Evolutionary conservation across 2,329 filamentous ascomycete genomes (phyloP).

Genomic region (Aspergillus piperis): DNA sequence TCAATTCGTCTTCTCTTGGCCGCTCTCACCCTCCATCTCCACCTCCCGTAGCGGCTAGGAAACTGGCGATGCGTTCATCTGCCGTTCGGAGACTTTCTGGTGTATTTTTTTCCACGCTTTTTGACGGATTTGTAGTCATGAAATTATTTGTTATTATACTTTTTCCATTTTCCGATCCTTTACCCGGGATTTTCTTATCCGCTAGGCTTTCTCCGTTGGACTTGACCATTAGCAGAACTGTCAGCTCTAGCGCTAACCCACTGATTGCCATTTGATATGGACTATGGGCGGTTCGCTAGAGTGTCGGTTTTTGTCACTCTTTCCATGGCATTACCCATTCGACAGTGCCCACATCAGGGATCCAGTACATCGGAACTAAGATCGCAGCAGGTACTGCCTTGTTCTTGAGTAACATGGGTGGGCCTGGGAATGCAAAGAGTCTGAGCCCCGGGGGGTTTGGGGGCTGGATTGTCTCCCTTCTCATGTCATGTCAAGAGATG

Average conservation of each 20-base stretch:
- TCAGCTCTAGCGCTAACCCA: conserved; percentile 24
- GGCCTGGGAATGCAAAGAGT: conserved; percentile 29
- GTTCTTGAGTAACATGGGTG: conserved; percentile 20
- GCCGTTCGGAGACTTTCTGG: conserved; percentile 11
- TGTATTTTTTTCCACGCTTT: conserved; percentile 1
- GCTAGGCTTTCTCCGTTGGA: background rate
- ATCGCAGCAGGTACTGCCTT: conserved; percentile 21
- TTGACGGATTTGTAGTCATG: background rate
- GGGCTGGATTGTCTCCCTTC: conserved; percentile 30
- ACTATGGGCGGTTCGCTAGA: conserved; percentile 18
- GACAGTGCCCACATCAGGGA: conserved; percentile 23
- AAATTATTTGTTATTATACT: background rate
- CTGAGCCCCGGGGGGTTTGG: conserved; percentile 34
- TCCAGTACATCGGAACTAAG: conserved; percentile 26
- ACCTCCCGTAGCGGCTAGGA: conserved; percentile 14
- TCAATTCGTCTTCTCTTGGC: conserved; percentile 5
- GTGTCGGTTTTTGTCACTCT: conserved; percentile 14
- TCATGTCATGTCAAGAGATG: conserved; percentile 22
- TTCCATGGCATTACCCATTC: conserved; percentile 18
- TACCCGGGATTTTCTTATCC: background rate
- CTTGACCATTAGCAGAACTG: background rate
- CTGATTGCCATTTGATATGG: conserved; percentile 22
- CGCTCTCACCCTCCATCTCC: conserved; percentile 7
- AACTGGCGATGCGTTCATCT: conserved; percentile 13
- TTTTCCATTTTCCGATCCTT: background rate